Evolutionary conservation across 2,329 filamentous ascomycete genomes (phyloP), one percentile per base, ranked within the genome.

Genomic region (Colletotrichum liaoningense): DNA sequence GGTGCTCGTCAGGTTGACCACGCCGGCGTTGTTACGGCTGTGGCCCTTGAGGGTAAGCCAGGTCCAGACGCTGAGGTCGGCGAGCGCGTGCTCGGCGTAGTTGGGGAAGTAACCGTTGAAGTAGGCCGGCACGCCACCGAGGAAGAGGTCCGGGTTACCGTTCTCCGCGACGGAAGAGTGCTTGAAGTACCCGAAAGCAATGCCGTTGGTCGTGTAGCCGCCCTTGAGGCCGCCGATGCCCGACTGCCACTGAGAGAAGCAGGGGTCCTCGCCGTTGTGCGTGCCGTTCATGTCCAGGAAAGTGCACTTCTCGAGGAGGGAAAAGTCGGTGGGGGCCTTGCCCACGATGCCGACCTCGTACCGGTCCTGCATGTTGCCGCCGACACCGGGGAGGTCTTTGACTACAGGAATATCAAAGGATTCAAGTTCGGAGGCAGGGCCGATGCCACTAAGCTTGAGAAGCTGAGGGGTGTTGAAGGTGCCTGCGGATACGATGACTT

Each of bases 1-100:
- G 0, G 87, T 83, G 0, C 90, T 92, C 24, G 84, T 85, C 3
- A 94, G 85, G 3, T 83, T 88, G n/a, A 94, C 91, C 0, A 86
- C 90, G 19, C 92, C 92, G 5, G 86, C 86, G 63, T 87, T 85
- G 55, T 93, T 93, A 9, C 83, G 81, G 33, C 81, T 83, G 69
- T 85, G 85, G 0, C 87, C 86, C 79, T 92, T 91, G 59, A 91
- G 84, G 3, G 86, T 84, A 9, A 81, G 78, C 80, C 80, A 83
- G 2, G 81, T 80, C 80, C 81, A 83, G 76, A 86, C 83, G 46
- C 83, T 83, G 2, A 82, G 81, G 63, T 82, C 85, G 1, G 80
- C 79, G 3, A 85, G 81, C 2, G 85, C 82, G 74, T 86, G 84
- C 35, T 83, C 77, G 1, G 86, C 83, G 76, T 87, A 91, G 24